Percentiles rank a stretch among this genome's conserved stretches.
Evolutionary conservation across 371 early-diverging fungal species (phyloP).

Genomic region (Mucor saturninus): DNA sequence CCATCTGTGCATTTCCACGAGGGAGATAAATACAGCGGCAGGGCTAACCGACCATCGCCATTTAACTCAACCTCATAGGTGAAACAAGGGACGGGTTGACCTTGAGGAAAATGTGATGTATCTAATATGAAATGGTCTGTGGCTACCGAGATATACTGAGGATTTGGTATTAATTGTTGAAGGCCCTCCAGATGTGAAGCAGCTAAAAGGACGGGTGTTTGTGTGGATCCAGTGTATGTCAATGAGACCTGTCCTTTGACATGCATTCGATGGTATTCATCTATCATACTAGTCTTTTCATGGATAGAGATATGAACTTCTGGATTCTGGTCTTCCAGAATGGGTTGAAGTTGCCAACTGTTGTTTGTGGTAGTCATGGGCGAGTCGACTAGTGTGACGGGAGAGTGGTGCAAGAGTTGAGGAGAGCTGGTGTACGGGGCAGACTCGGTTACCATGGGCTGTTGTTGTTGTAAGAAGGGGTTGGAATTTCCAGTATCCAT

Average conservation of each 20-base stretch:
- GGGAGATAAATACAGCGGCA: slow-evolving; percentile 9
- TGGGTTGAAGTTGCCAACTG: slow-evolving; percentile 12
- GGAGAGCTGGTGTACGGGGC: not conserved
- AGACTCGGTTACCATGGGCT: not conserved
- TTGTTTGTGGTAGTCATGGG: not conserved
- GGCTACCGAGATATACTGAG: not conserved
- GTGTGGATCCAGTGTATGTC: not conserved
- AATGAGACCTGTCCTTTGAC: slow-evolving; percentile 9
- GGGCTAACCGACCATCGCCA: not conserved
- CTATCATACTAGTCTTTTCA: slow-evolving; percentile 3
- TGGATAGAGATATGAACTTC: not conserved
- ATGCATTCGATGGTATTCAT: not conserved
- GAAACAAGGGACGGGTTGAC: not conserved
- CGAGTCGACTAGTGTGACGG: not conserved
- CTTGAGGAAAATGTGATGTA: not conserved
- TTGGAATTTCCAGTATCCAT: slow-evolving; percentile 4
- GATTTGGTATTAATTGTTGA: not conserved
- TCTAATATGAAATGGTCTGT: slow-evolving; percentile 1
- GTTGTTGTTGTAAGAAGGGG: slow-evolving; percentile 11
- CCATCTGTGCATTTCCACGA: slow-evolving; percentile 19
- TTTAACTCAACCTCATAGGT: slow-evolving; percentile 3
- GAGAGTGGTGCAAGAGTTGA: not conserved
- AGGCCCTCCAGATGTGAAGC: not conserved
- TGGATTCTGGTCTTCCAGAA: slow-evolving; percentile 12
- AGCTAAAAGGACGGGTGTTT: not conserved